Conservation (phyloP, 768 basidiomycete species). For the Lactarius trivialis region DNA sequence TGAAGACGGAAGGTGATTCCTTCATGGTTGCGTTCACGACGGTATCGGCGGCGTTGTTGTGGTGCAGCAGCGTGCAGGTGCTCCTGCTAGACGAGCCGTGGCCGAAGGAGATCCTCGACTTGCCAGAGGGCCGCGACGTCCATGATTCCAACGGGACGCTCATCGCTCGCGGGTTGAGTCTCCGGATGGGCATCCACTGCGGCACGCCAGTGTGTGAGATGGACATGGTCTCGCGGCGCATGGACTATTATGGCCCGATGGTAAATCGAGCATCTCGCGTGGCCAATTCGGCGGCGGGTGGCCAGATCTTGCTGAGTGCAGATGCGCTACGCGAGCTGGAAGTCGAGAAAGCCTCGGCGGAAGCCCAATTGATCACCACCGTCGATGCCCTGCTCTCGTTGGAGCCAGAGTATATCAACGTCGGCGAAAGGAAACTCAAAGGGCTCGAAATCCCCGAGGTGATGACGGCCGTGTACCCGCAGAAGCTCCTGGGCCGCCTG, state of each 20-base stretch:
- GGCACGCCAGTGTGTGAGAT: constrained; percentile 84
- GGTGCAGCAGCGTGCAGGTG: constrained; percentile 81
- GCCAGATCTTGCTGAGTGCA: constrained; percentile 87
- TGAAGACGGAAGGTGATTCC: constrained; percentile 98
- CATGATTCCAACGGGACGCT: constrained; percentile 57
- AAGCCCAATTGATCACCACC: constrained; percentile 35
- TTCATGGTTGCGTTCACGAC: constrained; percentile 99
- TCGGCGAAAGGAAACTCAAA: constrained; percentile 91
- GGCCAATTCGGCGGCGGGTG: constrained; percentile 74
- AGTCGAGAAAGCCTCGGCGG: constrained; percentile 46
- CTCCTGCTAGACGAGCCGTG: constrained; percentile 76
- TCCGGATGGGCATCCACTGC: constrained; percentile 97
- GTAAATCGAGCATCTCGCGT: constrained; percentile 91
- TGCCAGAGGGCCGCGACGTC: constrained; percentile 82
- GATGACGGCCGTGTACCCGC: constrained; percentile 80
- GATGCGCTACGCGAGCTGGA: constrained; percentile 80
- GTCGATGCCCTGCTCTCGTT: constrained; percentile 72
- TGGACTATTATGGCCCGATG: constrained; percentile 98
- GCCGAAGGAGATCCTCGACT: constrained; percentile 91
- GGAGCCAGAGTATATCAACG: constrained; percentile 59
- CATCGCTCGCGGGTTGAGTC: constrained; percentile 82
- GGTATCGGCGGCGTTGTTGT: constrained; percentile 79
- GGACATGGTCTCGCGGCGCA: constrained; percentile 73
- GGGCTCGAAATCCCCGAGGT: constrained; percentile 89
- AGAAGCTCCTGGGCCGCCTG: constrained; percentile 62